Percentiles rank a stretch among this genome's conserved stretches.
These are phyloP conservation scores for Pseudogymnoascus sp. DNA, from an alignment of 2,329 filamentous ascomycete genomes.

Conservation along the genomic window DNA sequence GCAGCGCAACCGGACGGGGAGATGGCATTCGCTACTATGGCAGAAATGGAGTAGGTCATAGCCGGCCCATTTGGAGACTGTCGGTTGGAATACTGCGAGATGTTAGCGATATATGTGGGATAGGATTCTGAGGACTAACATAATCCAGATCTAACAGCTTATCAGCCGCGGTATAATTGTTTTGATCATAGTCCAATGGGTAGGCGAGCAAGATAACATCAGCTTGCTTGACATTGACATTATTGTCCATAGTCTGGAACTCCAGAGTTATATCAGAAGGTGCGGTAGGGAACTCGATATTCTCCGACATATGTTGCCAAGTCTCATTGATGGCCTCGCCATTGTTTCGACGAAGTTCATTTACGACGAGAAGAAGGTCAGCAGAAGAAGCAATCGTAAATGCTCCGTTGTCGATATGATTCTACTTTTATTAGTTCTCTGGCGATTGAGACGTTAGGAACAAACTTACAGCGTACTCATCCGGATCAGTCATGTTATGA, in stretches of 20 bases:
- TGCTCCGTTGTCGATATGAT: slow-evolving; percentile 49
- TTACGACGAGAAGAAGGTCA: slow-evolving; percentile 40
- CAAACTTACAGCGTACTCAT: slow-evolving; percentile 35
- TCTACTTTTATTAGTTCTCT: slow-evolving; percentile 13
- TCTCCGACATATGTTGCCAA: slow-evolving; percentile 47
- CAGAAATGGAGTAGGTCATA: slow-evolving; percentile 66
- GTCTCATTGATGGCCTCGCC: slow-evolving; percentile 41
- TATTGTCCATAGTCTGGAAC: slow-evolving; percentile 58
- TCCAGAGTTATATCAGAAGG: slow-evolving; percentile 54
- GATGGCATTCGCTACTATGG: slow-evolving; percentile 56
- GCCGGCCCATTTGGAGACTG: slow-evolving; percentile 60
- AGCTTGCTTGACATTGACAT: slow-evolving; percentile 59
- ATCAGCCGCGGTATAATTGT: slow-evolving; percentile 43
- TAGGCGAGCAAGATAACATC: slow-evolving; percentile 61
- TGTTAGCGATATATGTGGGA: slow-evolving; percentile 14
- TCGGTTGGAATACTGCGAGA: slow-evolving; percentile 50
- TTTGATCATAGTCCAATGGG: slow-evolving; percentile 51
- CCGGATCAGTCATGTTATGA: slow-evolving; percentile 63
- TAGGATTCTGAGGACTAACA: slow-evolving; percentile 26
- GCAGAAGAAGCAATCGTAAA: slow-evolving; percentile 46
- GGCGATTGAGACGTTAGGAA: neutral
- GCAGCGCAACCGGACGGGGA: slow-evolving; percentile 59
- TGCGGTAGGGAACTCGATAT: slow-evolving; percentile 47
- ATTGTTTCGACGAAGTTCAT: slow-evolving; percentile 17
- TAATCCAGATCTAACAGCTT: slow-evolving; percentile 50